Base-by-base conservation (phyloP, 495 filamentous ascomycete genomes). In the Clavariopsis aquatica region DNA sequence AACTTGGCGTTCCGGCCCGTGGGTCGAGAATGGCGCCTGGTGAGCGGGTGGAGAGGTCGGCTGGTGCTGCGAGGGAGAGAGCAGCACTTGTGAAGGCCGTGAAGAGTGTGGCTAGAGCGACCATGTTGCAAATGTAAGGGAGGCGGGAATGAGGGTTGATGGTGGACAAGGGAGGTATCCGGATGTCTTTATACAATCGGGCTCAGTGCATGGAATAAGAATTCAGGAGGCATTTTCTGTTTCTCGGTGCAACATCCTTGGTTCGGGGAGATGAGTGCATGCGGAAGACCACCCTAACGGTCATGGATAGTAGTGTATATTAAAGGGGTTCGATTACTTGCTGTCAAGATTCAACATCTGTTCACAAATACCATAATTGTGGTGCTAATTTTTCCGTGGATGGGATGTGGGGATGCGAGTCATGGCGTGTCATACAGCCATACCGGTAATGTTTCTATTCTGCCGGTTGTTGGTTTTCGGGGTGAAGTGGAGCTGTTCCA, bases 21-120 rank as follows among this genome's bases (percentile, higher is more conserved):
- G 64, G 9, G 19, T 36, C 28, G 23, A 66, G 51, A n/a, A 36
- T 31, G 43, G 55, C 26, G 46, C 59, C 34, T 1, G 57, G 57
- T 22, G 38, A 15, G 41, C 64, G 64, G 12, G 46, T 45, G 13
- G 34, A 56, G 20, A 75, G 49, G 26, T 79, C 76, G 22, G 68
- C 72, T 23, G 81, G 81, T 17, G 73, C 76, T 28, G 81, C 79
- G 23, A 80, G 49, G 54, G 73, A 75, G 20, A 74, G 69, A 23
- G 68, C 62, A 36, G 73, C 74, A 45, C 75, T 70, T 28, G 72
- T 68, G 47, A 71, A 69, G 22, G 77, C 79, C 49, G 79, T 61
- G 26, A 82, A 64, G 45, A 81, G 69, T 28, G 75, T 74, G 6
- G 78, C 72, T 58, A 82, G 74, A 54, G 76, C 71, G 52, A 83